These are phyloP conservation scores for Fusarium chlamydosporum DNA, from an alignment of 2,329 filamentous ascomycete genomes.

Conservation along the genomic window DNA sequence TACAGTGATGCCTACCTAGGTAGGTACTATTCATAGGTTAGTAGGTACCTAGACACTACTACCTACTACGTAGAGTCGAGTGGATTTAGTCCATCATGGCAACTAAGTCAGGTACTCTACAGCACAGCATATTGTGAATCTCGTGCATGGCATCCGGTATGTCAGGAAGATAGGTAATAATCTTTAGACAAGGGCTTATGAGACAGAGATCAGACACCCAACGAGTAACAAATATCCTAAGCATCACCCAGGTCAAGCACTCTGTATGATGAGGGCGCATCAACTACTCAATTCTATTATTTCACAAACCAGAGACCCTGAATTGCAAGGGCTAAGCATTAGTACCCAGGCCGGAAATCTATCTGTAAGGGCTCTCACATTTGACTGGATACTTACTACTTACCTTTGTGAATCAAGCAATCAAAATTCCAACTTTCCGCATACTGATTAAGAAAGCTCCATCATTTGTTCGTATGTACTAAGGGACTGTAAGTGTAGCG, in stretches of 20 bases:
- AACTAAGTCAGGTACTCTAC: neutral
- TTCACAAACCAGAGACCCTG: slow-evolving; percentile 23
- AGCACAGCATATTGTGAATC: no score
- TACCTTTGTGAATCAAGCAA: slow-evolving; percentile 3
- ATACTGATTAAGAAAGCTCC: slow-evolving; percentile 30
- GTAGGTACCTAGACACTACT: no score
- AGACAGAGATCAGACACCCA: no score
- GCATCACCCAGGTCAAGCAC: neutral
- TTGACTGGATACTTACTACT: neutral
- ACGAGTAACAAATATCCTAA: neutral
- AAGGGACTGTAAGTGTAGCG: slow-evolving; percentile 14
- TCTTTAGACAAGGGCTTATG: neutral
- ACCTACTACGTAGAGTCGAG: no score
- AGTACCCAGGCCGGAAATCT: neutral
- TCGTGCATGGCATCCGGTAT: neutral
- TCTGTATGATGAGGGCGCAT: neutral
- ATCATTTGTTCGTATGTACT: slow-evolving; percentile 6
- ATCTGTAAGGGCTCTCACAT: neutral
- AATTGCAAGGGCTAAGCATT: slow-evolving; percentile 17
- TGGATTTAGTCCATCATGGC: slow-evolving; percentile 4
- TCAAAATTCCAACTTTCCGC: slow-evolving; percentile 33
- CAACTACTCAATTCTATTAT: neutral
- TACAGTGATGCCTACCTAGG: neutral
- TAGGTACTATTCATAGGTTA: neutral
- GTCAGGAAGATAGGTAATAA: neutral